Evolutionary conservation across 2,329 filamentous ascomycete species (phyloP).

Genomic region (Fusarium sp.): DNA sequence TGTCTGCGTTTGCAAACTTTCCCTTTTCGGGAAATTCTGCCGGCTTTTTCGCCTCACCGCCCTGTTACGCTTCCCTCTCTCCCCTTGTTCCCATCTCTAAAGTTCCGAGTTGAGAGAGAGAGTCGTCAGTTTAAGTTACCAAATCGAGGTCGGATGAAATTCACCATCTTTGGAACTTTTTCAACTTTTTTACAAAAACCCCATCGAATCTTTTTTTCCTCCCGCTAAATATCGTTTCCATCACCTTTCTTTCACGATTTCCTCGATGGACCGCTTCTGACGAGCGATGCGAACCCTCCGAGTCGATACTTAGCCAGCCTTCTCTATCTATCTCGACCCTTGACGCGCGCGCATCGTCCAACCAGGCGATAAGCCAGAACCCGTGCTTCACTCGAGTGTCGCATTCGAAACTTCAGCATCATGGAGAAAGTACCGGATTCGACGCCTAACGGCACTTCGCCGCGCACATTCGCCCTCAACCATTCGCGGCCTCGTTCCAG

Average conservation of each 20-base stretch:
- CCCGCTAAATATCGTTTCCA: neutral
- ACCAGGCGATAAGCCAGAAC: slow-evolving; percentile 15
- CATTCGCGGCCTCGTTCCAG: slow-evolving; percentile 68
- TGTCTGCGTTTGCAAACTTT: neutral
- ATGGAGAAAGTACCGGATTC: slow-evolving; percentile 50
- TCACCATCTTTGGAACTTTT: slow-evolving; percentile 6
- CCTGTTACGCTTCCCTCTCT: slow-evolving; percentile 20
- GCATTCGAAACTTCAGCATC: slow-evolving; percentile 5
- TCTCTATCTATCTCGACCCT: slow-evolving; percentile 15
- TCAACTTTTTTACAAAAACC: neutral
- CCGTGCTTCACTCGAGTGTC: neutral
- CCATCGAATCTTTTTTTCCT: neutral
- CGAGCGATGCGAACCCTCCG: slow-evolving; percentile 34
- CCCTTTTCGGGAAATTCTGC: slow-evolving; percentile 35
- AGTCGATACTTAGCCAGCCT: slow-evolving; percentile 15
- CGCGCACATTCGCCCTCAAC: slow-evolving; percentile 67
- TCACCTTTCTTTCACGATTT: neutral
- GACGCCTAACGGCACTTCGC: slow-evolving; percentile 59
- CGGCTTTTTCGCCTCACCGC: slow-evolving; percentile 39
- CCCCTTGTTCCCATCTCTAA: slow-evolving; percentile 11
- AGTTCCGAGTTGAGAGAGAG: slow-evolving; percentile 22
- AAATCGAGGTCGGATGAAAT: slow-evolving; percentile 16
- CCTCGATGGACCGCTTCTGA: slow-evolving; percentile 21
- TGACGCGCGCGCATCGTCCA: slow-evolving; percentile 41
- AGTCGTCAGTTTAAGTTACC: slow-evolving; percentile 17